phyloP scores from a whole-genome alignment of 345 rosid species.

The Rubroshorea leprosula region DNA sequence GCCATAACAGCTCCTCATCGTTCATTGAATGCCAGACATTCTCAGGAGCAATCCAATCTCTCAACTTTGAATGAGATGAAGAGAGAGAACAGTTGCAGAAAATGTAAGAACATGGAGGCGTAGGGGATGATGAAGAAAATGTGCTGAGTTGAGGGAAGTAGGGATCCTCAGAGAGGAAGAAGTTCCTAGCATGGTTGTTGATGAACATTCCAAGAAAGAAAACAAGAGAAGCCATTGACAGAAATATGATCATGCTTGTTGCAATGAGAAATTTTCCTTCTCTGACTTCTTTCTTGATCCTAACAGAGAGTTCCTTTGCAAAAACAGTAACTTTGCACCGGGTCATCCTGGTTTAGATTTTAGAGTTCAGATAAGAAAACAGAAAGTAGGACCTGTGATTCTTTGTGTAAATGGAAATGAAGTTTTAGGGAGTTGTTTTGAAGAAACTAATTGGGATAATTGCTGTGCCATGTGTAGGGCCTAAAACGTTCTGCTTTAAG shows the following conservation, averaged over 20 bases:
- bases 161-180: constrained; percentile 16
- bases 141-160: constrained; percentile 10
- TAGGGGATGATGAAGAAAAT: background rate
- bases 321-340: constrained; percentile 12
- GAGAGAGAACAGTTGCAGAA: constrained; percentile 12
- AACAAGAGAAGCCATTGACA: constrained; percentile 19
- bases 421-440: background rate
- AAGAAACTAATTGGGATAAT: background rate
- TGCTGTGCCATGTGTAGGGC: background rate
- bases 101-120: constrained; percentile 4
- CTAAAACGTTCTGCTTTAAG: constrained; percentile 11
- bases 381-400: background rate
- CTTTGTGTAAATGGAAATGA: background rate
- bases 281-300: constrained; percentile 14
- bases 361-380: background rate
- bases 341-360: constrained; percentile 7
- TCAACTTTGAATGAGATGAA: constrained; percentile 5
- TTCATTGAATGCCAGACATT: constrained; percentile 28
- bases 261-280: constrained; percentile 9
- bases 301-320: constrained; percentile 15
- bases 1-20: constrained; percentile 31
- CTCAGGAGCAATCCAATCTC: constrained; percentile 7
- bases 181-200: constrained; percentile 12
- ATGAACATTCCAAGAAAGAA: constrained; percentile 21
- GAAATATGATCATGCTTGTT: constrained; percentile 12